Evolutionary conservation across 306 rosid genomes (phyloP).

Genomic region (Vigna trinervia): DNA sequence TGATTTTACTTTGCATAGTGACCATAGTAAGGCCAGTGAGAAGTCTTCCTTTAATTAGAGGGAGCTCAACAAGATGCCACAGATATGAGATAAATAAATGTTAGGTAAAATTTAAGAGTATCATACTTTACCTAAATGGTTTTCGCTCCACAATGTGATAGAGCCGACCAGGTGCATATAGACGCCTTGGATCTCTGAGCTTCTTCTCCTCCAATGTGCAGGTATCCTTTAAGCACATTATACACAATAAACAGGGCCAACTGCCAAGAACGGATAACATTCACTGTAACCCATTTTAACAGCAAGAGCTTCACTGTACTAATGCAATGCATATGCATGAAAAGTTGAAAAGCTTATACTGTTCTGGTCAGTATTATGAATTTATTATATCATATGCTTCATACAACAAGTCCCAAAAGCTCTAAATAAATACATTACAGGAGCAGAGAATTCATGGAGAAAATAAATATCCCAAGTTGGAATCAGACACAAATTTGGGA

Average conservation of each 20-base stretch:
- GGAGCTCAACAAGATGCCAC: conserved; percentile 9
- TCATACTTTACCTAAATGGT: conserved; percentile 77
- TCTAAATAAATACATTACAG: conserved; percentile 29
- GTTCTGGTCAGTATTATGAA: conserved; percentile 8
- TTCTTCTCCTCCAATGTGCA: conserved; percentile 85
- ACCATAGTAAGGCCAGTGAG: neutral
- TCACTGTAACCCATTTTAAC: conserved; percentile 32
- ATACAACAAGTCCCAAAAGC: conserved; percentile 13
- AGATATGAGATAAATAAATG: neutral
- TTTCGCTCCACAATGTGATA: conserved; percentile 95
- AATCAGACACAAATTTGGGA: conserved; percentile 6
- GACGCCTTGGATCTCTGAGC: conserved; percentile 93
- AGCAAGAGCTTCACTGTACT: conserved; percentile 32
- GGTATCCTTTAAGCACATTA: conserved; percentile 91
- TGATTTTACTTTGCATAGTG: conserved; percentile 15
- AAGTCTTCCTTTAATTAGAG: conserved; percentile 1
- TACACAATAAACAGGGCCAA: conserved; percentile 89
- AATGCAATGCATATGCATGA: conserved; percentile 43
- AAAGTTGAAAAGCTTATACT: conserved; percentile 31
- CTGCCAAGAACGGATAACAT: conserved; percentile 58
- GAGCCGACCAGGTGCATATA: conserved; percentile 96
- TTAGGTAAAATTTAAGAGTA: conserved; percentile 27
- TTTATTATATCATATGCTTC: conserved; percentile 21
- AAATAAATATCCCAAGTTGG: neutral
- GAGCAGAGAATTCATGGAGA: neutral